These are phyloP conservation scores for Schizonepeta tenuifolia DNA, from an alignment of 257 asterid genomes.

Conservation along the genomic window DNA sequence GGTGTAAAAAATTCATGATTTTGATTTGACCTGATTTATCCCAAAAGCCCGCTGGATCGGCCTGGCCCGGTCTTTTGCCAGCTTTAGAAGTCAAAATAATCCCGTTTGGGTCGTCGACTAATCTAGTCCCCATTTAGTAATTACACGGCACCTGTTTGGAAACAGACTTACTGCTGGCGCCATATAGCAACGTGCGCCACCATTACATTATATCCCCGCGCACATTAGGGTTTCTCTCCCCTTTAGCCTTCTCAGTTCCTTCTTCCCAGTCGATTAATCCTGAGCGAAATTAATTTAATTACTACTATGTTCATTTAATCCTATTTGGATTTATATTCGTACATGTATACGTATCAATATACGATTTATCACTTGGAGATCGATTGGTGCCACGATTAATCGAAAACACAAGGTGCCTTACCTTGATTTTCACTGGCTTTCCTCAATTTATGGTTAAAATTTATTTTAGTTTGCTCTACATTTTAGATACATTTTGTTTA, in stretches of 20 bases:
- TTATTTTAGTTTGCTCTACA: background rate
- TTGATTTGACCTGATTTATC: no score
- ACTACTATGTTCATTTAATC: slow-evolving; percentile 2
- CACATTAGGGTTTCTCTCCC: slow-evolving; percentile 78
- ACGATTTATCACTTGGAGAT: slow-evolving; percentile 36
- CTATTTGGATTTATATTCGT: background rate
- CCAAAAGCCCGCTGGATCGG: no score
- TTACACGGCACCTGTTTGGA: slow-evolving; percentile 19
- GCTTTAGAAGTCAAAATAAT: no score
- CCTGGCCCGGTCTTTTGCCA: no score
- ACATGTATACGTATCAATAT: slow-evolving; percentile 31
- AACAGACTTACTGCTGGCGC: slow-evolving; percentile 42
- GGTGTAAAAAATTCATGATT: no score
- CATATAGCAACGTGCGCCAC: slow-evolving; percentile 74
- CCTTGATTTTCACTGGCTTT: slow-evolving; percentile 6
- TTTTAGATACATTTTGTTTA: background rate
- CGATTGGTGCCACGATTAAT: slow-evolving; percentile 42
- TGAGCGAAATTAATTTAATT: background rate
- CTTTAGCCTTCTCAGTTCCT: slow-evolving; percentile 28
- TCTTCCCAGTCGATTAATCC: slow-evolving; percentile 41
- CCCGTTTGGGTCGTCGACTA: background rate
- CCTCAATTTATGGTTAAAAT: background rate
- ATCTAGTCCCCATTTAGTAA: no score
- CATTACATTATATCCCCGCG: slow-evolving; percentile 58
- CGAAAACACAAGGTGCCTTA: slow-evolving; percentile 27